Conservation (phyloP, 306 rosid species). For the Cercis canadensis region DNA sequence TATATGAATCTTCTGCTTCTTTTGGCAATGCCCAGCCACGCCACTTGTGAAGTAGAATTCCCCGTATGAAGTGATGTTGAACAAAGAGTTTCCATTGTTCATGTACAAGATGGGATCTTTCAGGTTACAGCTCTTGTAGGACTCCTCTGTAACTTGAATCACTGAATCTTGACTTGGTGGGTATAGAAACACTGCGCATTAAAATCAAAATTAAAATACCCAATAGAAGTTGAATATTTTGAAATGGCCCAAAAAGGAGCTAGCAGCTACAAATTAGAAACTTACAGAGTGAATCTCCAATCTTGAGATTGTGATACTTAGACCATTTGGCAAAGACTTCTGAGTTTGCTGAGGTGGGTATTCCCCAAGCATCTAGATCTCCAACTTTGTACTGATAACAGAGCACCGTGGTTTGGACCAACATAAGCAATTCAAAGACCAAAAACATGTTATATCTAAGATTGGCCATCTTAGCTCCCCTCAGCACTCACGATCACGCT, state of each 20-base stretch:
- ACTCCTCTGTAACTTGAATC: slow-evolving; percentile 72
- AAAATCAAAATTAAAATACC: no score
- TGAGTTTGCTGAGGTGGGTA: slow-evolving; percentile 75
- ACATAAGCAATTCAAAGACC: slow-evolving; percentile 44
- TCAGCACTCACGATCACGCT: background rate
- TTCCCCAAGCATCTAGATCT: slow-evolving; percentile 86
- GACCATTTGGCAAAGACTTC: slow-evolving; percentile 77
- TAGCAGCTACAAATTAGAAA: no score
- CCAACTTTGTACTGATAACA: slow-evolving; percentile 84
- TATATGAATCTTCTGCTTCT: slow-evolving; percentile 75
- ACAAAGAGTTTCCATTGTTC: slow-evolving; percentile 87
- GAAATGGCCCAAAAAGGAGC: no score
- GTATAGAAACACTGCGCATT: slow-evolving; percentile 73
- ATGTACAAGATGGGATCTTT: slow-evolving; percentile 77
- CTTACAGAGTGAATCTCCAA: slow-evolving; percentile 95
- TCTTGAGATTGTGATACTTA: slow-evolving; percentile 59
- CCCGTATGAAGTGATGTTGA: slow-evolving; percentile 72
- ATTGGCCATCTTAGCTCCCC: slow-evolving; percentile 46
- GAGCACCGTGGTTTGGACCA: slow-evolving; percentile 54
- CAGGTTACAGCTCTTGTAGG: slow-evolving; percentile 71
- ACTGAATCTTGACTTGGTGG: slow-evolving; percentile 97
- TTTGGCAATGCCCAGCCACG: slow-evolving; percentile 66
- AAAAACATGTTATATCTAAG: slow-evolving; percentile 17
- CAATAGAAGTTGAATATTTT: no score
- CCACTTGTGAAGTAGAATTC: slow-evolving; percentile 84